Conservation (phyloP, 768 basidiomycete species). For the Mycena sanguinolenta region DNA sequence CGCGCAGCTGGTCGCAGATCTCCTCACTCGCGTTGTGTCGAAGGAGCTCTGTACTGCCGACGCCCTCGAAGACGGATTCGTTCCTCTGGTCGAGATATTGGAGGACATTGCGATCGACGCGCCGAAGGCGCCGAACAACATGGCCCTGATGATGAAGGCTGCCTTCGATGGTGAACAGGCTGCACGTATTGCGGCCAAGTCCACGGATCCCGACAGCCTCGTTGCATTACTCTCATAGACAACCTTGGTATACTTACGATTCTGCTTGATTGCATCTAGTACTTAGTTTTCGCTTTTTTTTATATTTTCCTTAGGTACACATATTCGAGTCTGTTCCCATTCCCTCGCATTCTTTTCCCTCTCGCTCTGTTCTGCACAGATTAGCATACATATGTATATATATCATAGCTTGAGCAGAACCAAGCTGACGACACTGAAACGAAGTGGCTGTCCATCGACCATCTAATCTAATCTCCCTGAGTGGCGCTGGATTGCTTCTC, state of each 20-base stretch:
- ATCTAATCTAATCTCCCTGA: too few relatives aligned
- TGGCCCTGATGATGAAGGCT: conserved; percentile 81
- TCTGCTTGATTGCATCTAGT: conserved; percentile 38
- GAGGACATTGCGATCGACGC: conserved; percentile 93
- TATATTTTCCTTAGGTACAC: conserved; percentile 28
- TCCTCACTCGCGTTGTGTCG: conserved; percentile 74
- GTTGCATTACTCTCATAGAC: conserved; percentile 70
- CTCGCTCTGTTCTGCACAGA: conserved; percentile 35
- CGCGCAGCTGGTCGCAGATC: conserved; percentile 80
- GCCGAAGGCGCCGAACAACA: conserved; percentile 84
- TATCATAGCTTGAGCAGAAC: conserved; percentile 37
- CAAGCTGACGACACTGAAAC: conserved; percentile 15
- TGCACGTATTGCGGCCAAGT: conserved; percentile 71
- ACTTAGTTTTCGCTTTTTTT: conserved; percentile 33
- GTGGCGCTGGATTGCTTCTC: too few relatives aligned
- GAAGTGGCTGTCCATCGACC: neutral
- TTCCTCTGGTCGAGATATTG: conserved; percentile 77
- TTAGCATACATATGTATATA: conserved; percentile 35
- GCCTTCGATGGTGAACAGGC: conserved; percentile 75
- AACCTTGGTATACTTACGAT: conserved; percentile 43
- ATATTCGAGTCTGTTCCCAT: conserved; percentile 31
- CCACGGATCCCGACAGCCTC: conserved; percentile 70
- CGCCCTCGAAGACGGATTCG: conserved; percentile 83
- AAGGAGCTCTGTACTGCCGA: conserved; percentile 71
- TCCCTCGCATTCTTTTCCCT: conserved; percentile 26